These are phyloP conservation scores for Microcyclosporella mali DNA, from an alignment of 2,329 filamentous ascomycete species.

Conservation along the genomic window DNA sequence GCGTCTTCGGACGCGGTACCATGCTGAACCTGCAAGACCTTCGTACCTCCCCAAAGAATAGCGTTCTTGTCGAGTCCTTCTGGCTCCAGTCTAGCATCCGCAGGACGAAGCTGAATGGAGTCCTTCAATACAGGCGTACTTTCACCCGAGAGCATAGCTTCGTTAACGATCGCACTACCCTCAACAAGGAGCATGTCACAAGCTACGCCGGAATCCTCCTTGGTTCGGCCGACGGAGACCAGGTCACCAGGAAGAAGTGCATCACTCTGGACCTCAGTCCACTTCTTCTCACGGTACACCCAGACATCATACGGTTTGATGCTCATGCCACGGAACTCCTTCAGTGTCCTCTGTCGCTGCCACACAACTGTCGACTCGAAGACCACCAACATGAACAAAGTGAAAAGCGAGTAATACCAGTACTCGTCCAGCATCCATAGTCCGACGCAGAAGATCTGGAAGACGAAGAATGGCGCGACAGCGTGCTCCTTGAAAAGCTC, in stretches of 20 bases:
- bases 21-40: conserved; percentile 91
- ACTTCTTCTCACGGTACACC: conserved; percentile 81
- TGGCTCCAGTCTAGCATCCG: conserved; percentile 71
- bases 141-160: conserved; percentile 98
- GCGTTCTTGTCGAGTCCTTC: conserved; percentile 95
- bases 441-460: conserved; percentile 97
- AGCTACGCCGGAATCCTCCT: conserved; percentile 93
- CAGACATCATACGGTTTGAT: conserved; percentile 97
- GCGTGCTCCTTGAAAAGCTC: conserved; percentile 98
- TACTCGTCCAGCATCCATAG: conserved; percentile 99
- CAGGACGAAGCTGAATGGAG: conserved; percentile 82
- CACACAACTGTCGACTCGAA: conserved; percentile 99
- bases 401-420: conserved; percentile 99
- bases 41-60: conserved; percentile 94
- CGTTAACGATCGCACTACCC: conserved; percentile 94
- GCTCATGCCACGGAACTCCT: conserved; percentile 97
- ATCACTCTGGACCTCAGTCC: conserved; percentile 84
- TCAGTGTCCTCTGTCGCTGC: conserved; percentile 93
- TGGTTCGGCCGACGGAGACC: conserved; percentile 85
- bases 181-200: conserved; percentile 96
- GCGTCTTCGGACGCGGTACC: conserved; percentile 68
- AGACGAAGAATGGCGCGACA: conserved; percentile 97
- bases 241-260: conserved; percentile 88
- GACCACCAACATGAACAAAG: conserved; percentile 92
- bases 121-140: conserved; percentile 96